Evolutionary conservation across 192 early-diverging fungal genomes (phyloP).

Genomic region (Coemansia sp.): DNA sequence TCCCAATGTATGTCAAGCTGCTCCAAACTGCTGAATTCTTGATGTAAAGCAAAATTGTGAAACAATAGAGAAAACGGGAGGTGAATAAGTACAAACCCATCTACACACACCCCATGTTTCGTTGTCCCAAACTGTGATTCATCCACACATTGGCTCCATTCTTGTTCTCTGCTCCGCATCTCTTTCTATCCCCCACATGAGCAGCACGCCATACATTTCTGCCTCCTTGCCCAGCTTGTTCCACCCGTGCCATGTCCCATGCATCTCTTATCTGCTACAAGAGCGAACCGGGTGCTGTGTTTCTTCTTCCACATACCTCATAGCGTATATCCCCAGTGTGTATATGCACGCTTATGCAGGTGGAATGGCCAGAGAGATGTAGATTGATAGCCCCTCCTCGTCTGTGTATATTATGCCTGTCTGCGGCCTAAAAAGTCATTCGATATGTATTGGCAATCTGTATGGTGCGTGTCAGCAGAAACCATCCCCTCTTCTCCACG

Average conservation of each 20-base stretch:
- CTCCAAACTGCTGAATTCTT: neutral
- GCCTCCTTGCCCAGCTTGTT: neutral
- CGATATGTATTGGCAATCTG: neutral
- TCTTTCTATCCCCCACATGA: neutral
- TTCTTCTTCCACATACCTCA: neutral
- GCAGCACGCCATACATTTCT: neutral
- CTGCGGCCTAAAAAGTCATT: neutral
- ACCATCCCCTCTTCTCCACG: neutral
- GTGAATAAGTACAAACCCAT: too few relatives aligned
- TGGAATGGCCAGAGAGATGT: neutral
- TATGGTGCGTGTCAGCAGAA: constrained; percentile 2
- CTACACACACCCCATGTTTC: neutral
- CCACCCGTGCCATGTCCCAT: neutral
- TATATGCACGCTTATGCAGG: neutral
- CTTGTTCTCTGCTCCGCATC: neutral
- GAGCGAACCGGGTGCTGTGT: neutral
- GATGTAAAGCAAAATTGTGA: neutral
- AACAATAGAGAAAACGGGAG: neutral
- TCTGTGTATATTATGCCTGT: neutral
- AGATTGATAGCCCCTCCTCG: neutral
- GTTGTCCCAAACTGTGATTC: constrained; percentile 1
- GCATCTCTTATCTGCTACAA: neutral
- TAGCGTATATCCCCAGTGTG: neutral
- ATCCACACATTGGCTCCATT: neutral
- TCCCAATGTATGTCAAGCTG: neutral